Conservation (phyloP, 164 flowering plant genomes). For the Nymphaea colorata region DNA sequence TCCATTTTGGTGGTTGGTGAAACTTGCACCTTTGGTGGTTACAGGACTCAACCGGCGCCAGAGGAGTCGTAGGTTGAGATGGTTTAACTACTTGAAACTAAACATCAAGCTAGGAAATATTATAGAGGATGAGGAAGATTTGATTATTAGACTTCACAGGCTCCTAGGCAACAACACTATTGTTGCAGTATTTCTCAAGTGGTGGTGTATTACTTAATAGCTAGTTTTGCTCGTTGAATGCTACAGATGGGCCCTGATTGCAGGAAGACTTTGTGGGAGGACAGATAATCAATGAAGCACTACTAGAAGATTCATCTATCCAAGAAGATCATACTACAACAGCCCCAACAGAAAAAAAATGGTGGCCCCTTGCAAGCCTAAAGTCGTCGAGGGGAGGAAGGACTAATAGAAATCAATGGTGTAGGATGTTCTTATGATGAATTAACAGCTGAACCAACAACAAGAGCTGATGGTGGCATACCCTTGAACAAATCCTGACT, state of each 20-base stretch:
- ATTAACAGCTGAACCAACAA: too few species aligned
- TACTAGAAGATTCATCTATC: too few species aligned
- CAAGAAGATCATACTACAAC: too few species aligned
- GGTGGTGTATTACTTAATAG: neutral
- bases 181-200: too few species aligned
- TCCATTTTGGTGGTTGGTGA: neutral
- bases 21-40: too few species aligned
- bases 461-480: too few species aligned
- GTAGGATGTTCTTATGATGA: too few species aligned
- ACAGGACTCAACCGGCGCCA: slow-evolving; percentile 11
- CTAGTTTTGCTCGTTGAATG: neutral
- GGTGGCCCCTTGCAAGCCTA: too few species aligned
- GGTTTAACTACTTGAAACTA: slow-evolving; percentile 10
- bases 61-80: slow-evolving; percentile 8
- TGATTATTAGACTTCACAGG: slow-evolving; percentile 11
- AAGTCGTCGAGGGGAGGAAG: too few species aligned
- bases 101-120: slow-evolving; percentile 9
- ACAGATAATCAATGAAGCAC: neutral
- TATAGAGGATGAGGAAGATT: slow-evolving; percentile 8
- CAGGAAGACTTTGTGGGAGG: neutral
- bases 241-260: neutral
- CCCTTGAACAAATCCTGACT: too few species aligned
- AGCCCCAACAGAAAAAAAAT: too few species aligned
- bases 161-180: slow-evolving; percentile 10
- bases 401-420: too few species aligned